Percentiles rank a stretch among this genome's conserved stretches.
Evolutionary conservation across 2,329 filamentous ascomycete species (phyloP).

Genomic region (Aspergillus oerlinghausenensis): DNA sequence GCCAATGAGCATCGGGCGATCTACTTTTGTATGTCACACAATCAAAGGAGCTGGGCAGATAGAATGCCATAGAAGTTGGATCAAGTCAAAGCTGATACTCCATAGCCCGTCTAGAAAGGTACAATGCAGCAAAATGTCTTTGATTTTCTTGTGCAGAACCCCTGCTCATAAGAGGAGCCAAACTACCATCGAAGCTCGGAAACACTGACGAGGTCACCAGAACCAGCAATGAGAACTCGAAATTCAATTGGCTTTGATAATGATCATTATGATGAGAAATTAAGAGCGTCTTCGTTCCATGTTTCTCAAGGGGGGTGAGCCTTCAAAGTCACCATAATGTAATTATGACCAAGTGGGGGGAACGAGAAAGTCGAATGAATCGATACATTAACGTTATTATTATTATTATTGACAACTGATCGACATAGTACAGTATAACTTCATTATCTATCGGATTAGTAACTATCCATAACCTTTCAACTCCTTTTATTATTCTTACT

Average conservation of each 20-base stretch:
- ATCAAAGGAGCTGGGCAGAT: constrained; percentile 16
- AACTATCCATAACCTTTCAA: too few relatives aligned
- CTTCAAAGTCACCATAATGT: neutral
- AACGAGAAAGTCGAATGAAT: constrained; percentile 7
- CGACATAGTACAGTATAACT: constrained; percentile 6
- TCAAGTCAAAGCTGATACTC: neutral
- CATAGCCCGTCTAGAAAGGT: neutral
- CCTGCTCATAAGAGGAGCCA: neutral
- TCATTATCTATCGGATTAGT: too few relatives aligned
- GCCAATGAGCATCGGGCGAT: constrained; percentile 18
- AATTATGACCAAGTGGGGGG: constrained; percentile 15
- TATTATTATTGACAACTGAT: constrained; percentile 6
- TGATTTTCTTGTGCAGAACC: neutral
- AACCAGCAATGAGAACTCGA: neutral
- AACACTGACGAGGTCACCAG: neutral
- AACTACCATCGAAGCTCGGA: neutral
- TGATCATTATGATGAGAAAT: neutral
- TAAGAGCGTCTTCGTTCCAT: neutral
- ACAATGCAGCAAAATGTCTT: neutral
- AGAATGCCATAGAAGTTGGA: constrained; percentile 15
- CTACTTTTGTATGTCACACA: constrained; percentile 19
- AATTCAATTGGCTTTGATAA: neutral
- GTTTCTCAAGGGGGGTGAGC: neutral
- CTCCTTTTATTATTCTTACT: too few relatives aligned
- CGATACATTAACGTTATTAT: neutral